Conservation (phyloP, 805 yeast genomes). For the Hanseniaspora lachancei region DNA sequence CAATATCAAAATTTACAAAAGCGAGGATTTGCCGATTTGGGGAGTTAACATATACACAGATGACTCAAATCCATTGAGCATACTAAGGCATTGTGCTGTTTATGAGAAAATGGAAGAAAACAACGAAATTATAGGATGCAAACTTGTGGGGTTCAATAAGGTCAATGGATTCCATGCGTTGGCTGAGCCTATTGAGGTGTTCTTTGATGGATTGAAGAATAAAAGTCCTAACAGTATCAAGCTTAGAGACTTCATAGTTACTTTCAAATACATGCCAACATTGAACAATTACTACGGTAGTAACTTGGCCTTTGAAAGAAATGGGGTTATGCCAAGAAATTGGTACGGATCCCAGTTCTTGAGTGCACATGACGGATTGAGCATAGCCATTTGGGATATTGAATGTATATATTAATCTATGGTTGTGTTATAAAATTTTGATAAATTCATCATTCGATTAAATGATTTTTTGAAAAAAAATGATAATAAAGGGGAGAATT, state of each 20-base stretch:
- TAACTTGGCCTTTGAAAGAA: constrained; percentile 31
- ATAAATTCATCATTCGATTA: no score
- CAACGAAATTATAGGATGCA: constrained; percentile 21
- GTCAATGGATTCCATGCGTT: constrained; percentile 20
- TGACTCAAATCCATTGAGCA: constrained; percentile 73
- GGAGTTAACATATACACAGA: constrained; percentile 90
- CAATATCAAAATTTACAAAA: not conserved
- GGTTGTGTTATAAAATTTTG: no score
- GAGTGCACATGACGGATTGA: constrained; percentile 63
- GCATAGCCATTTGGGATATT: constrained; percentile 44
- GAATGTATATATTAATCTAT: not conserved
- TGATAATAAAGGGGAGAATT: no score
- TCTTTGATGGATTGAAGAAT: constrained; percentile 10
- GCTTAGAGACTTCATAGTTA: not conserved
- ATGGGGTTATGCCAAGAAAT: constrained; percentile 60
- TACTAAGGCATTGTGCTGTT: constrained; percentile 63
- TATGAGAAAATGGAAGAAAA: constrained; percentile 29
- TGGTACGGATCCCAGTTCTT: constrained; percentile 37
- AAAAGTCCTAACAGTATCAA: not conserved
- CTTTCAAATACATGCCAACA: constrained; percentile 39
- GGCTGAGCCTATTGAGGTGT: constrained; percentile 12
- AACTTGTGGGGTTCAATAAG: constrained; percentile 23
- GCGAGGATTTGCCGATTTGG: constrained; percentile 39
- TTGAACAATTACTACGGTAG: constrained; percentile 49
- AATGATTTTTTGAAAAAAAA: no score